Conservation (phyloP, 163 green algal species). For the Trebouxiophyceae sp. region DNA sequence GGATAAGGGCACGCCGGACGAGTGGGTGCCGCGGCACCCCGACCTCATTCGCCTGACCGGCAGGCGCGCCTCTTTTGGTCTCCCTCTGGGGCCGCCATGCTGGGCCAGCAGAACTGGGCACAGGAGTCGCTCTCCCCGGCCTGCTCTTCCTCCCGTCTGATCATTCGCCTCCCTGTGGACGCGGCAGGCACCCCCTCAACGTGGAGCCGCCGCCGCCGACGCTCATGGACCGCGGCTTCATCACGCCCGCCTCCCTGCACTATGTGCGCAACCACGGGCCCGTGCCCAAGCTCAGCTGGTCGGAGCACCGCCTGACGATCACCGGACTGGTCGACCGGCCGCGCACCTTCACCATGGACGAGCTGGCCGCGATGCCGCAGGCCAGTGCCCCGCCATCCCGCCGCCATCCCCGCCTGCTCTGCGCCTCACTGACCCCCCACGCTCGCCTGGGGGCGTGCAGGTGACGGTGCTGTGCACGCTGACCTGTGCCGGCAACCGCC, state of each 20-base stretch:
- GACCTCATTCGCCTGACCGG: constrained; percentile 86
- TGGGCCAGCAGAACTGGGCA: no score
- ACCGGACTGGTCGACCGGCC: constrained; percentile 71
- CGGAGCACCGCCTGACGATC: constrained; percentile 43
- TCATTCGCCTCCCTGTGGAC: no score
- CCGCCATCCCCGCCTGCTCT: no score
- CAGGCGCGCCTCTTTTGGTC: constrained; percentile 21
- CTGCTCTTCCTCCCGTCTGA: no score
- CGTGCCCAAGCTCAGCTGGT: constrained; percentile 68
- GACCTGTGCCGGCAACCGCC: constrained; percentile 80
- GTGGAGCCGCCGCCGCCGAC: constrained; percentile 72
- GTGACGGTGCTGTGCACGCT: constrained; percentile 71
- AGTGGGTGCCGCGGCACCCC: constrained; percentile 74
- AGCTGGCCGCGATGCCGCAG: constrained; percentile 67
- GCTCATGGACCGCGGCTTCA: constrained; percentile 67
- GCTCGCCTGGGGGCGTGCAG: constrained; percentile 53
- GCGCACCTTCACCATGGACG: constrained; percentile 77
- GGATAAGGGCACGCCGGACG: constrained; percentile 71
- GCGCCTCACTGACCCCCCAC: no score
- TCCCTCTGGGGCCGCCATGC: no score
- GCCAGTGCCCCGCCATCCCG: constrained; percentile 32
- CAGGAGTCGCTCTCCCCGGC: no score
- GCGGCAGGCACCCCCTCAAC: constrained; percentile 91
- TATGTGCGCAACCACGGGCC: constrained; percentile 96
- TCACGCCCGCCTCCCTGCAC: constrained; percentile 78